These are phyloP conservation scores for Stagonosporopsis chrysanthemi DNA, from an alignment of 2,329 filamentous ascomycete species.

Conservation along the genomic window DNA sequence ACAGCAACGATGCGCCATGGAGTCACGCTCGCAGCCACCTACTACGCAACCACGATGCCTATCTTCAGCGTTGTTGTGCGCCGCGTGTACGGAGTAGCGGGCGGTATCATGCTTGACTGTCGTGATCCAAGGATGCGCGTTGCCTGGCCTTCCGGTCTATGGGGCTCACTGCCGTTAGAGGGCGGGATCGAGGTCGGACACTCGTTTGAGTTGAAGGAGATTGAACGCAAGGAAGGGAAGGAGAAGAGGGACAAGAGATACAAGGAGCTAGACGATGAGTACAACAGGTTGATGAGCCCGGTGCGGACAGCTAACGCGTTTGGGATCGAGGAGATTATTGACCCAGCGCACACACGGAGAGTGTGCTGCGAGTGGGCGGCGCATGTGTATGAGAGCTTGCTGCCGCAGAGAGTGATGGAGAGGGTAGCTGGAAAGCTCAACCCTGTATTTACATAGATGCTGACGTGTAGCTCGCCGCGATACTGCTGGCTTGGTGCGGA, in stretches of 20 bases:
- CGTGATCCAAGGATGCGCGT: conserved; percentile 67
- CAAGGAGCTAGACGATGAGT: conserved; percentile 66
- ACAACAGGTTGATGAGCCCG: conserved; percentile 68
- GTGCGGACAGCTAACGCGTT: conserved; percentile 70
- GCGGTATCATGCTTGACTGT: conserved; percentile 69
- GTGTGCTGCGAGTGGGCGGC: conserved; percentile 63
- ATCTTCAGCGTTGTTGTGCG: conserved; percentile 70
- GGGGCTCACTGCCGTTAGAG: conserved; percentile 68
- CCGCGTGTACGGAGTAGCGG: conserved; percentile 69
- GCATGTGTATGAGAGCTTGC: conserved; percentile 63
- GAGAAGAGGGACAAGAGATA: conserved; percentile 60
- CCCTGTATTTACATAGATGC: conserved; percentile 27
- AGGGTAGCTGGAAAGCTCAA: conserved; percentile 49
- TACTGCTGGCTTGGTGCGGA: background rate
- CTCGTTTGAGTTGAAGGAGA: conserved; percentile 64
- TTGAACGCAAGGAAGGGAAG: conserved; percentile 59
- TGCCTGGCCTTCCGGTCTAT: conserved; percentile 69
- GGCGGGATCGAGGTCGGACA: conserved; percentile 72
- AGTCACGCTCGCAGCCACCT: conserved; percentile 66
- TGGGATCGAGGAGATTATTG: conserved; percentile 70
- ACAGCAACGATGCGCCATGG: conserved; percentile 71
- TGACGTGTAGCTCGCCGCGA: background rate
- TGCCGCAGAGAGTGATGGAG: conserved; percentile 59
- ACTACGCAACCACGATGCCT: conserved; percentile 68
- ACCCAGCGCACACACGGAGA: conserved; percentile 65